phyloP scores from a whole-genome alignment of 2,329 filamentous ascomycete species.

The Penicillium oxalicum region DNA sequence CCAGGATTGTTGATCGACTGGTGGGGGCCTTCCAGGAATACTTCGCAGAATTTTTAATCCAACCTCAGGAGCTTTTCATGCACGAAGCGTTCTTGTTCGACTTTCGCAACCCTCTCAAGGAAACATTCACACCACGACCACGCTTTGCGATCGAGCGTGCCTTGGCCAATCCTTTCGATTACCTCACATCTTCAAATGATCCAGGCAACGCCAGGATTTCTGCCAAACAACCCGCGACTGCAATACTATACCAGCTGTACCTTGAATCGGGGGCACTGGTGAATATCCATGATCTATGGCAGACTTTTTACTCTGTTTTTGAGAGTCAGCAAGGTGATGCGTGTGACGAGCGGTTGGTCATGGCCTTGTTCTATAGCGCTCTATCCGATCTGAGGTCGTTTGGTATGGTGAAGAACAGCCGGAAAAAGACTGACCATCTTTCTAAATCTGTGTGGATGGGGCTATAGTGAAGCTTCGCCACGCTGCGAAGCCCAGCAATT shows the following conservation, averaged over 20 bases:
- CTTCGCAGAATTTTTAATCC: conserved; percentile 43
- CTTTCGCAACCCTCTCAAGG: conserved; percentile 50
- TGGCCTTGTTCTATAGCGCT: conserved; percentile 77
- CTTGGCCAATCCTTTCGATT: conserved; percentile 54
- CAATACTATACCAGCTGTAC: conserved; percentile 58
- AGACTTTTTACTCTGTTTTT: conserved; percentile 53
- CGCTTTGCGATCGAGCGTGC: conserved; percentile 56
- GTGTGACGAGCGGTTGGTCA: conserved; percentile 33
- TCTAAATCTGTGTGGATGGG: conserved; percentile 80
- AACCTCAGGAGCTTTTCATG: conserved; percentile 48
- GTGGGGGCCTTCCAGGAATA: conserved; percentile 42
- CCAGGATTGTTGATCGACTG: conserved; percentile 46
- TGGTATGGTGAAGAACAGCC: conserved; percentile 81
- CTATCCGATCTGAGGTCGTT: conserved; percentile 79
- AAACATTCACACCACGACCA: conserved; percentile 53
- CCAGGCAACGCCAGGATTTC: conserved; percentile 35
- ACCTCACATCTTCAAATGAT: conserved; percentile 49
- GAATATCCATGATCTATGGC: conserved; percentile 58
- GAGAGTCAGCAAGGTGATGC: conserved; percentile 27
- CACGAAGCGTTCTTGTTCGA: conserved; percentile 56
- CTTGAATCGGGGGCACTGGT: conserved; percentile 57
- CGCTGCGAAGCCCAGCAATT: conserved; percentile 2
- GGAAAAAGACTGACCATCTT: conserved; percentile 87
- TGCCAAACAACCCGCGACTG: conserved; percentile 51
- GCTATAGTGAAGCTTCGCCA: conserved; percentile 22